These are phyloP conservation scores for Saraca asoca DNA, from an alignment of 331 rosid species.

Conservation along the genomic window DNA sequence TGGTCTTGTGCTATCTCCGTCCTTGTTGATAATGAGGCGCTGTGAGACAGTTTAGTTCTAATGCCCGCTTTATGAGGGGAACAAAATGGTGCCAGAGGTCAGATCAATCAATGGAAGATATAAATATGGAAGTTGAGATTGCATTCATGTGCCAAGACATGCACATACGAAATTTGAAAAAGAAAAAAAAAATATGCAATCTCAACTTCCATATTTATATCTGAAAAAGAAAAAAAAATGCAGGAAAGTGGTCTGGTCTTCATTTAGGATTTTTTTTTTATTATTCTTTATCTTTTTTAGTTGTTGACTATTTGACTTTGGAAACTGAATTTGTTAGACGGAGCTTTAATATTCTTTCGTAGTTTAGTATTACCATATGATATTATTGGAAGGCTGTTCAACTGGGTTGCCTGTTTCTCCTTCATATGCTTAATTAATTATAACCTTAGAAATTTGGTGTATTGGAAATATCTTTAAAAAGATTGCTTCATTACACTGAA, in stretches of 20 bases:
- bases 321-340: not conserved
- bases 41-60: no score
- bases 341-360: no score
- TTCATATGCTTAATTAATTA: not conserved
- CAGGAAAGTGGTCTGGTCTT: not conserved
- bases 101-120: no score
- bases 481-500: slow-evolving; percentile 5
- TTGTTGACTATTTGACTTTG: slow-evolving; percentile 4
- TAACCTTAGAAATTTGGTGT: no score
- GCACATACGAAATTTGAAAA: not conserved
- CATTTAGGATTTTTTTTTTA: not conserved
- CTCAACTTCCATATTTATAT: no score
- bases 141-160: not conserved
- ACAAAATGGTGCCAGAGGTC: no score
- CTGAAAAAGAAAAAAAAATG: not conserved
- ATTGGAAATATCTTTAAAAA: not conserved
- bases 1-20: no score
- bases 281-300: no score
- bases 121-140: not conserved
- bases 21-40: no score
- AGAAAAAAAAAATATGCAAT: not conserved
- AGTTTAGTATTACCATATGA: no score
- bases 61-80: no score
- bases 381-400: not conserved
- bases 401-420: not conserved